Conservation (phyloP, 78 protist genomes). For the Blattamonas nauphoetae region DNA sequence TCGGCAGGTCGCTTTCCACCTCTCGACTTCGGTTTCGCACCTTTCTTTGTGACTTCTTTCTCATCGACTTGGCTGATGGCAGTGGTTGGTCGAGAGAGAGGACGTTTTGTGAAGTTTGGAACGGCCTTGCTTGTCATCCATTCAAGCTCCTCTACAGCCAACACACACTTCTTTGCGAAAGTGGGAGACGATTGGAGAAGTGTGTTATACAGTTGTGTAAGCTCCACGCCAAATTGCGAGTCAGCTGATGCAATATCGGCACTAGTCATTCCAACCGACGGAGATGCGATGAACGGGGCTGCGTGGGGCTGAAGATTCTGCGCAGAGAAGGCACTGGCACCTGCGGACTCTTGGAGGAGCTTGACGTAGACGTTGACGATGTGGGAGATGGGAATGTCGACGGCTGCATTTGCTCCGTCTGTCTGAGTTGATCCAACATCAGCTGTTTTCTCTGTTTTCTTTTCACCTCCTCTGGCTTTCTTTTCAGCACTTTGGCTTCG, state of each 20-base stretch:
- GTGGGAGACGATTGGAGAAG: neutral
- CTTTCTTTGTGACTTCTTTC: neutral
- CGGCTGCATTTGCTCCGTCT: neutral
- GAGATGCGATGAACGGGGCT: no score
- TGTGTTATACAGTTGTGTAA: neutral
- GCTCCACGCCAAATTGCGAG: no score
- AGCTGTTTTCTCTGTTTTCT: neutral
- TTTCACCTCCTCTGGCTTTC: neutral
- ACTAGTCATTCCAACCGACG: no score
- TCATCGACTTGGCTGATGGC: neutral
- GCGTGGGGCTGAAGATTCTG: no score
- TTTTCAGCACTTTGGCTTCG: neutral
- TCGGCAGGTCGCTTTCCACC: neutral
- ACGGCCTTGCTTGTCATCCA: neutral
- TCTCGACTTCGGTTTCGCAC: neutral
- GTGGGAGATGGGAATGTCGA: neutral
- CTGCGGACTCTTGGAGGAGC: neutral
- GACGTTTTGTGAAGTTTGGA: neutral
- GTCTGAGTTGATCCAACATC: neutral
- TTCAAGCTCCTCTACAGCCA: neutral
- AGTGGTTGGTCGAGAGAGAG: neutral
- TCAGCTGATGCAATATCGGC: no score
- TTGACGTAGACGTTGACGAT: neutral
- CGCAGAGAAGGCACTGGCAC: no score
- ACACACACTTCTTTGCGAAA: neutral